Evolutionary conservation across 345 rosid species (phyloP), one percentile per base, ranked within the genome.

Genomic region (Kandelia obovata): DNA sequence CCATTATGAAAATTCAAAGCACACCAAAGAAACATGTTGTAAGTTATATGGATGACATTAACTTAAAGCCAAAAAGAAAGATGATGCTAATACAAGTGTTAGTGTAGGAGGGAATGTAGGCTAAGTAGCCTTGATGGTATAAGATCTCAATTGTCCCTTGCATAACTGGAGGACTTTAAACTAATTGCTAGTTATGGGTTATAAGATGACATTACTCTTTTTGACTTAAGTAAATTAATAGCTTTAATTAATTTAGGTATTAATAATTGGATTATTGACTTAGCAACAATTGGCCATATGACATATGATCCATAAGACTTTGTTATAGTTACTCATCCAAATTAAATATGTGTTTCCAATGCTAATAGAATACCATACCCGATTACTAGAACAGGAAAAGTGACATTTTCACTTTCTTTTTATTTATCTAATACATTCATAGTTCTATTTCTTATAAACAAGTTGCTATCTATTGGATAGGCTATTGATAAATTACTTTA

Each of bases 131-230:
- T 5, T 10, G 1, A 21, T 1, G 10, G 0, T 25, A 9, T 7
- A 11, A 5, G 11, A 27, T 8, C 10, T 3, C 2, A 27, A 11
- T 5, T 1, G 35, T 34, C 7, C 4, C 8, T 5, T 1, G 0
- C 4, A 21, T 13, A 5, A 1, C 0, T 5, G 9, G 19, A 27
- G 4, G 7, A 59, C 4, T 7, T 8, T 23, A 7, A 16, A 61
- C 3, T 47, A 15, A 10, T 4, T 15, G 5, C 64, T 4, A 61
- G 4, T 34, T 34, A 0, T 52, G 0, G 0, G 7, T 1, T 1
- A 5, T 19, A 17, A 52, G 21, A 61, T 5, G 49, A 10, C 35
- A 32, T 6, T 6, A 32, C 7, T 32, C 7, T 32, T 32, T 21
- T 32, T 32, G 0, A 32, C 35, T 32, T 1, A 5, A 32, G 35